phyloP scores from a whole-genome alignment of 805 yeast genomes.

The Cyberlindnera nakhonratchasimensis region DNA sequence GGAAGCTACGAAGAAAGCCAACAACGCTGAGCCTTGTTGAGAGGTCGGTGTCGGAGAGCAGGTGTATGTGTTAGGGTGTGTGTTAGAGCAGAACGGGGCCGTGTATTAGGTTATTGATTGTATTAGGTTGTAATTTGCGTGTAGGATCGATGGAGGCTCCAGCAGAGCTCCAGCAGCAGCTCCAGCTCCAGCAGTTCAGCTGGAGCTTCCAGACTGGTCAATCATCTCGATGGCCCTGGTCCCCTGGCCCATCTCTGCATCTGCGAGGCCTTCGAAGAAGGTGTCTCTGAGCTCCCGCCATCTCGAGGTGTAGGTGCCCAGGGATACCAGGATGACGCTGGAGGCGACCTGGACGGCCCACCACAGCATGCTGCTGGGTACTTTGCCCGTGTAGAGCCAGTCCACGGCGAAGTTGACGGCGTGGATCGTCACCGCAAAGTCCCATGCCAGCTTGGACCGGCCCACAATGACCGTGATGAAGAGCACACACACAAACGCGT shows the following conservation, averaged over 20 bases:
- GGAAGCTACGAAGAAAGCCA: slow-evolving; percentile 13
- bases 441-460: slow-evolving; percentile 91
- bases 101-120: not conserved
- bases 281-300: slow-evolving; percentile 91
- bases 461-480: slow-evolving; percentile 88
- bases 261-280: slow-evolving; percentile 80
- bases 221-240: slow-evolving; percentile 26
- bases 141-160: not conserved
- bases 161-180: not conserved
- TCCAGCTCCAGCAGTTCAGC: too few relatives aligned
- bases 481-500: slow-evolving; percentile 75
- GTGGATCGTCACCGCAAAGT: slow-evolving; percentile 92
- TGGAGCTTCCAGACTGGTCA: too few relatives aligned
- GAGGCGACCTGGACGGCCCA: slow-evolving; percentile 76
- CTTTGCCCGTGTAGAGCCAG: slow-evolving; percentile 56
- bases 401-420: slow-evolving; percentile 70
- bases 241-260: slow-evolving; percentile 46
- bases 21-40: slow-evolving; percentile 21
- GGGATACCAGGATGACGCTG: slow-evolving; percentile 61
- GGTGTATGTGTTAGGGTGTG: slow-evolving; percentile 13
- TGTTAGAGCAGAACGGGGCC: too few relatives aligned
- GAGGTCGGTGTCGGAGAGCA: slow-evolving; percentile 9
- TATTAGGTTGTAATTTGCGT: not conserved
- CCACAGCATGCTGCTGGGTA: slow-evolving; percentile 79
- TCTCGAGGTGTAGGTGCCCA: slow-evolving; percentile 87